Evolutionary conservation across 192 early-diverging fungal genomes (phyloP).

Genomic region (Entomortierella parvispora): DNA sequence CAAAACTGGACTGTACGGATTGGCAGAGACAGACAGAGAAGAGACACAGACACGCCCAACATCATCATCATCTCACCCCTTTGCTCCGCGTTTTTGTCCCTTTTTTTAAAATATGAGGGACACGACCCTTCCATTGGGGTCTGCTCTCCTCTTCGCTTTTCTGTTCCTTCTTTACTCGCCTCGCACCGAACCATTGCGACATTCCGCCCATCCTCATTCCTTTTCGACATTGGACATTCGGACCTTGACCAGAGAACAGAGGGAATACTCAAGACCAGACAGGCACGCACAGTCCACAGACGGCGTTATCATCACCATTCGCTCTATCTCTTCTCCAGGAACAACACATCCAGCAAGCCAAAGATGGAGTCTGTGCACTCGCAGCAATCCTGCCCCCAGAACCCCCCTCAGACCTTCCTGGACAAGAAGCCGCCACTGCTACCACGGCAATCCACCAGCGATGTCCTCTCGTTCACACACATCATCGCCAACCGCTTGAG

Average conservation of each 20-base stretch:
- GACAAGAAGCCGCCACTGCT: conserved; percentile 35
- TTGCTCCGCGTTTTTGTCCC: too few species aligned
- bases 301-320: too few species aligned
- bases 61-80: neutral
- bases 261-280: too few species aligned
- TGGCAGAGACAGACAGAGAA: too few species aligned
- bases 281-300: neutral
- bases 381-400: neutral
- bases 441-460: conserved; percentile 45
- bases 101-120: neutral
- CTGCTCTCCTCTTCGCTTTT: too few species aligned
- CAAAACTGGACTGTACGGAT: too few species aligned
- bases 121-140: neutral
- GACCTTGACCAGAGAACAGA: too few species aligned
- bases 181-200: too few species aligned
- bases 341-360: neutral
- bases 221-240: too few species aligned
- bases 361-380: conserved; percentile 11
- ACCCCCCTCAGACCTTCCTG: conserved; percentile 39
- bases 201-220: too few species aligned
- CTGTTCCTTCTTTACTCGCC: too few species aligned
- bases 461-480: conserved; percentile 48
- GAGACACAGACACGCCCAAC: neutral
- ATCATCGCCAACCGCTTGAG: conserved; percentile 40
- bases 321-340: neutral